Percentiles rank a stretch among this genome's conserved stretches.
Evolutionary conservation across 2,329 filamentous ascomycete genomes (phyloP).

Genomic region (Alternaria triticina): DNA sequence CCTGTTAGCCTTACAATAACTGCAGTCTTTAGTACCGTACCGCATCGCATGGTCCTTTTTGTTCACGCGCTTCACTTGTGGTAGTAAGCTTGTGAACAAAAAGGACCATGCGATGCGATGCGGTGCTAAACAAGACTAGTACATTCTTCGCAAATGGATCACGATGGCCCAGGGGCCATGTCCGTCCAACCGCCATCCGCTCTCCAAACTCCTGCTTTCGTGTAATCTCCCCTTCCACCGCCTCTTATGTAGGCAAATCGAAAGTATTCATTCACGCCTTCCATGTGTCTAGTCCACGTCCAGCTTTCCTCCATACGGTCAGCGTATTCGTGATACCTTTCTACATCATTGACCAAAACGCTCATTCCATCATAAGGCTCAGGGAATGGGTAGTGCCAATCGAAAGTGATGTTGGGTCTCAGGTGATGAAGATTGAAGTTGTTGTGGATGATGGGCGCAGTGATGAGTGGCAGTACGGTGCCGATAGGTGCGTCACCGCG

Average conservation of each 20-base stretch:
- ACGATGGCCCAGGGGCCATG: constrained; percentile 66
- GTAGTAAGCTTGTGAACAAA: neutral
- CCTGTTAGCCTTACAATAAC: neutral
- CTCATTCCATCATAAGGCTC: constrained; percentile 74
- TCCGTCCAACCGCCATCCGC: constrained; percentile 68
- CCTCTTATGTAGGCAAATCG: constrained; percentile 77
- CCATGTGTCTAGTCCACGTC: constrained; percentile 63
- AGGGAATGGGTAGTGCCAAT: constrained; percentile 57
- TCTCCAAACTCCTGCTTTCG: constrained; percentile 75
- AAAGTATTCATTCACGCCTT: constrained; percentile 70
- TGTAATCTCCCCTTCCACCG: constrained; percentile 71
- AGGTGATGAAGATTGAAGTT: constrained; percentile 49
- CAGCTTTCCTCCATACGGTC: constrained; percentile 58
- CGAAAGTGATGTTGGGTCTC: constrained; percentile 67
- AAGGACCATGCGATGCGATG: neutral
- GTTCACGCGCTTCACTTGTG: neutral
- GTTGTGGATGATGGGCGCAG: constrained; percentile 53
- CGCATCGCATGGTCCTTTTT: neutral
- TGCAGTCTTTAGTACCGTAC: neutral
- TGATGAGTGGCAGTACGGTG: constrained; percentile 63
- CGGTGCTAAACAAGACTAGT: neutral
- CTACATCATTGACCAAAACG: constrained; percentile 84
- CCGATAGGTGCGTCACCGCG: constrained; percentile 62
- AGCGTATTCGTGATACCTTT: constrained; percentile 73
- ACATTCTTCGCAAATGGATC: neutral